A percentile compares a stretch with the other conserved stretches of the same genome.
Evolutionary conservation across 2,329 filamentous ascomycete species (phyloP).

Genomic region (Scedosporium dehoogii): DNA sequence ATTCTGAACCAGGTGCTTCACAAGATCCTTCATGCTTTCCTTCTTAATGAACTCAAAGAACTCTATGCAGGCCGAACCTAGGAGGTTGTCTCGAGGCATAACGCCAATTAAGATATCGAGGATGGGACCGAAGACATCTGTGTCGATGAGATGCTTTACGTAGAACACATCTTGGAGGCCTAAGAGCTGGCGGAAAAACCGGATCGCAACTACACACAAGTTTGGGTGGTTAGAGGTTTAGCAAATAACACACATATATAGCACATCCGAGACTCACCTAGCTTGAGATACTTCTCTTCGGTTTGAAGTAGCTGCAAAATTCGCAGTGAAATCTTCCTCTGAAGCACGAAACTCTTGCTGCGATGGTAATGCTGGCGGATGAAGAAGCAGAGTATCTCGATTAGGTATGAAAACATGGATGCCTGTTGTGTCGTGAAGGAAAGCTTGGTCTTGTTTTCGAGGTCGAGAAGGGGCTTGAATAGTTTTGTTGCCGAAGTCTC

Average conservation of each 20-base stretch:
- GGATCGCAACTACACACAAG: constrained; percentile 62
- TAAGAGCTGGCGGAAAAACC: constrained; percentile 85
- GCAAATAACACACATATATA: background rate
- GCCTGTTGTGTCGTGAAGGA: constrained; percentile 73
- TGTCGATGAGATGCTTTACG: constrained; percentile 71
- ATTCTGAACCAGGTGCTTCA: constrained; percentile 74
- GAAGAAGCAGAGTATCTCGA: constrained; percentile 91
- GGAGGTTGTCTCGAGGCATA: constrained; percentile 83
- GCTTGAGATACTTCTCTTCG: constrained; percentile 83
- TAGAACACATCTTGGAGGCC: constrained; percentile 87
- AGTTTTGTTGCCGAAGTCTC: constrained; percentile 75
- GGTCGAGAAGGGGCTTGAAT: constrained; percentile 75
- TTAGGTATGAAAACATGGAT: constrained; percentile 80
- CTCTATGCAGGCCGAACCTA: constrained; percentile 89
- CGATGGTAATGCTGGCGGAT: constrained; percentile 79
- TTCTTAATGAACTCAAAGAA: constrained; percentile 85
- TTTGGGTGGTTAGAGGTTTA: background rate
- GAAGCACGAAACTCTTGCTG: constrained; percentile 79
- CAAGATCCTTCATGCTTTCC: constrained; percentile 70
- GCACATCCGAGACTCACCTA: constrained; percentile 49
- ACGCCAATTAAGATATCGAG: constrained; percentile 75
- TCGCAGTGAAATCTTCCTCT: constrained; percentile 65
- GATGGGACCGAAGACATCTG: constrained; percentile 73
- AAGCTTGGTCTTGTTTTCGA: constrained; percentile 61
- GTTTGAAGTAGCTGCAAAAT: constrained; percentile 75